A percentile compares a stretch with the other conserved stretches of the same genome.
Conservation (phyloP, 176 grass and related monocot genomes). For the Tuctoria greenei region DNA sequence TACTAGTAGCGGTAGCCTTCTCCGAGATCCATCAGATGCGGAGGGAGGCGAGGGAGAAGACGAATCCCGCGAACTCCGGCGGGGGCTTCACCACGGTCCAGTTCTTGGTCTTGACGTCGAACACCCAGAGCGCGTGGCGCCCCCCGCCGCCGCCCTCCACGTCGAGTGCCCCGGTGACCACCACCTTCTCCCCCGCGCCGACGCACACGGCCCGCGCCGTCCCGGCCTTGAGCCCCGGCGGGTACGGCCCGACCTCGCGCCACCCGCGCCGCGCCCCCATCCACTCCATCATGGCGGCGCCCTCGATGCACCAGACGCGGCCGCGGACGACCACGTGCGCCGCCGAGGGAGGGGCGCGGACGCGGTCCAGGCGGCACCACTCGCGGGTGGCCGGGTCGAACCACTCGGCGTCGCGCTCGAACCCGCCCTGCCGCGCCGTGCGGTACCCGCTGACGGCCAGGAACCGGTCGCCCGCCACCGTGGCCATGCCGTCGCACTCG, state of each 20-base stretch:
- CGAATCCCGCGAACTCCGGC: conserved; percentile 50
- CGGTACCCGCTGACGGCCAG: conserved; percentile 70
- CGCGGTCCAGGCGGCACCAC: conserved; percentile 53
- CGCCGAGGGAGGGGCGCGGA: conserved; percentile 42
- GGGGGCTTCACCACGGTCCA: conserved; percentile 49
- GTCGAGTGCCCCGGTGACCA: conserved; percentile 50
- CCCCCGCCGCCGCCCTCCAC: conserved; percentile 24
- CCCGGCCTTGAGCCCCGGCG: conserved; percentile 51
- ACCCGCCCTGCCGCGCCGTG: conserved; percentile 80
- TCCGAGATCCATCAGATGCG: conserved; percentile 24
- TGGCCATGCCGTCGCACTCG: conserved; percentile 74
- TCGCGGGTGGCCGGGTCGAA: conserved; percentile 53
- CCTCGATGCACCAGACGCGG: conserved; percentile 57
- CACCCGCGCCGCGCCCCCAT: conserved; percentile 28
- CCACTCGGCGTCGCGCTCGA: conserved; percentile 67
- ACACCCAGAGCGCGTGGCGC: conserved; percentile 57
- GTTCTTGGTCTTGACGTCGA: conserved; percentile 42
- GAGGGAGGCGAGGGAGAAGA: conserved; percentile 49
- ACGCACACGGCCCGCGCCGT: conserved; percentile 49
- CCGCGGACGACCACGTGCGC: conserved; percentile 44
- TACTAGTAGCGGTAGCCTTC: not conserved
- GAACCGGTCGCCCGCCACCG: conserved; percentile 57
- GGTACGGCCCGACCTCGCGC: conserved; percentile 52
- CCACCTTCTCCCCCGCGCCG: conserved; percentile 41
- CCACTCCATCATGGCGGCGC: conserved; percentile 49